Percentiles rank a stretch among this genome's conserved stretches.
Evolutionary conservation across 1,284 basidiomycete species (phyloP).

Genomic region (Tilletia indica): DNA sequence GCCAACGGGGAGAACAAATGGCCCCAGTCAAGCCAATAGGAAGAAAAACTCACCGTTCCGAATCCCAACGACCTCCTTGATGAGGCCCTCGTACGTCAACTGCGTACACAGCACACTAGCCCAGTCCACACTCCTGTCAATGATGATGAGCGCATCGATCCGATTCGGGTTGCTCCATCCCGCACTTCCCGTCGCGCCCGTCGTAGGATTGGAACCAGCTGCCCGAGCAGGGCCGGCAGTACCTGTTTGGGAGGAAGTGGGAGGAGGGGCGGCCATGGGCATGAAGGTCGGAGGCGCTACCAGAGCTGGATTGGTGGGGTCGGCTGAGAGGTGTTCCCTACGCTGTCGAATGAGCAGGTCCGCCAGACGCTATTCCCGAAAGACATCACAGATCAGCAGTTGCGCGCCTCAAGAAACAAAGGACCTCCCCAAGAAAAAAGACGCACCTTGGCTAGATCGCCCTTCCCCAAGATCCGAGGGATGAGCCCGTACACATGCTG

Average conservation of each 20-base stretch:
- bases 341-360: constrained; percentile 69
- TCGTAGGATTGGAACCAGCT: constrained; percentile 26
- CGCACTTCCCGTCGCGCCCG: constrained; percentile 35
- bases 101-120: constrained; percentile 93
- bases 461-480: constrained; percentile 89
- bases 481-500: constrained; percentile 85
- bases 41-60: constrained; percentile 69
- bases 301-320: constrained; percentile 44
- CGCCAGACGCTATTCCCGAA: constrained; percentile 66
- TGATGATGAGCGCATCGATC: constrained; percentile 80
- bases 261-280: neutral
- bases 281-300: constrained; percentile 9
- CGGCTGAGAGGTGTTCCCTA: constrained; percentile 56
- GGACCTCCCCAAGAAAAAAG: neutral
- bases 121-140: constrained; percentile 92
- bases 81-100: constrained; percentile 90
- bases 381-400: too few species aligned
- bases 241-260: neutral
- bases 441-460: constrained; percentile 78
- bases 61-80: constrained; percentile 91
- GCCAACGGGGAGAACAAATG: neutral
- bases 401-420: neutral
- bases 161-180: constrained; percentile 14
- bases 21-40: too few species aligned
- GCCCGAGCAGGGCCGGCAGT: constrained; percentile 22